Evolutionary conservation across 2,329 filamentous ascomycete genomes (phyloP).

Genomic region (Pestalotiopsis sp.): DNA sequence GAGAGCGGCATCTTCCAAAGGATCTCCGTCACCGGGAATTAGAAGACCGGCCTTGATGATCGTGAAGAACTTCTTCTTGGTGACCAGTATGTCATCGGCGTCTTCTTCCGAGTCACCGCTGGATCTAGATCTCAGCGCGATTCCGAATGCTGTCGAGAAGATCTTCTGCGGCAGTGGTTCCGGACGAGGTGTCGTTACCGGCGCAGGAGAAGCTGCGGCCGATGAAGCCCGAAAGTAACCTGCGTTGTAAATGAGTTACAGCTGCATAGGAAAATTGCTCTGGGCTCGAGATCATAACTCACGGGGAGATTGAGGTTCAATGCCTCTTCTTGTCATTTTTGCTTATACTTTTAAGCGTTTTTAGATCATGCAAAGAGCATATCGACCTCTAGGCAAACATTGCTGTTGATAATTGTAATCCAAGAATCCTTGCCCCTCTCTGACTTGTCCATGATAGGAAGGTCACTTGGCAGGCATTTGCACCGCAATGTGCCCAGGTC

Average conservation of each 20-base stretch:
- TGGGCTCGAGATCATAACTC: not conserved
- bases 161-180: slow-evolving; percentile 15
- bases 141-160: slow-evolving; percentile 33
- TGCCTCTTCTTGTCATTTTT: slow-evolving; percentile 27
- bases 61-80: slow-evolving; percentile 32
- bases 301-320: slow-evolving; percentile 11
- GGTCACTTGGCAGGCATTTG: not conserved
- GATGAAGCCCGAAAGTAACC: slow-evolving; percentile 10
- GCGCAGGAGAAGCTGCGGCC: not conserved
- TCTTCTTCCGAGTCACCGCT: not conserved
- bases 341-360: not conserved
- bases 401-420: not conserved
- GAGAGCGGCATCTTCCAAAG: slow-evolving; percentile 34
- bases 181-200: not conserved
- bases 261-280: not conserved
- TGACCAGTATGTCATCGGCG: not conserved
- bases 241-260: not conserved
- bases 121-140: slow-evolving; percentile 25
- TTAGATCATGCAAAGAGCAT: not conserved
- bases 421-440: not conserved
- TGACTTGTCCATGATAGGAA: slow-evolving; percentile 11
- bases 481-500: not conserved
- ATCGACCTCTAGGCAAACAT: not conserved
- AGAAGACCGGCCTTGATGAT: slow-evolving; percentile 37
- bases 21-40: slow-evolving; percentile 41